Evolutionary conservation across 2,329 filamentous ascomycete species (phyloP), one percentile per base, ranked within the genome.

Genomic region (Alternaria arborescens): DNA sequence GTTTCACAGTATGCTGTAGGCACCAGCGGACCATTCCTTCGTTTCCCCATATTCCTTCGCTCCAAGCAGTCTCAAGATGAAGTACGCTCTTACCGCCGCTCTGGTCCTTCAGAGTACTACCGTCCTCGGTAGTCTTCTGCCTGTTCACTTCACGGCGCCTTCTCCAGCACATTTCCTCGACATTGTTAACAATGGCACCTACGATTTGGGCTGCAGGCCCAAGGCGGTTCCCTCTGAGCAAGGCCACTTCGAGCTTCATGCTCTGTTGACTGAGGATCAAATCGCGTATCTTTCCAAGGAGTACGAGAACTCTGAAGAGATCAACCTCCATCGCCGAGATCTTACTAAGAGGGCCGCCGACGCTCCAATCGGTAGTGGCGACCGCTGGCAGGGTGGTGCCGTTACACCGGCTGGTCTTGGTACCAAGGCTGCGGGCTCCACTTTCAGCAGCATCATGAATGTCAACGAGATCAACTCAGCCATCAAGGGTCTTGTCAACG

Each of bases 361-460:
- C 7, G 74, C 75, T 18, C 75, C 75, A 14, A 77, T 77, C 32
- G 75, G 75, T 26, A 71, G 66, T 46, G 74, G 84, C 71, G 67
- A 80, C 70, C 28, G 83, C 74, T 64, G 83, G 72, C 71, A 76
- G 18, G 71, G 76, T 56, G 83, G 82, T 34, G 75, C 75, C 4
- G 62, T 79, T 12, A 76, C 78, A 18, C 81, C 81, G 30, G 70
- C 75, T n/a, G 81, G 81, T 34, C 70, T 83, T 8, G 81, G 81
- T 36, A 78, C 79, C 22, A 71, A 79, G 38, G 75, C 74, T 38
- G 55, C 70, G n/a, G 68, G 70, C 30, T 67, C 76, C 7, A 78
- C 73, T 7, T 78, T 84, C 54, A 62, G 73, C 42, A 80, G 77
- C 52, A 81, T 85, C 67, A 78, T 85, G 70, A 85, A 80, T 50